Evolutionary conservation across 192 early-diverging fungal species (phyloP), one percentile per base, ranked within the genome.

Genomic region (Diversispora epigaea): DNA sequence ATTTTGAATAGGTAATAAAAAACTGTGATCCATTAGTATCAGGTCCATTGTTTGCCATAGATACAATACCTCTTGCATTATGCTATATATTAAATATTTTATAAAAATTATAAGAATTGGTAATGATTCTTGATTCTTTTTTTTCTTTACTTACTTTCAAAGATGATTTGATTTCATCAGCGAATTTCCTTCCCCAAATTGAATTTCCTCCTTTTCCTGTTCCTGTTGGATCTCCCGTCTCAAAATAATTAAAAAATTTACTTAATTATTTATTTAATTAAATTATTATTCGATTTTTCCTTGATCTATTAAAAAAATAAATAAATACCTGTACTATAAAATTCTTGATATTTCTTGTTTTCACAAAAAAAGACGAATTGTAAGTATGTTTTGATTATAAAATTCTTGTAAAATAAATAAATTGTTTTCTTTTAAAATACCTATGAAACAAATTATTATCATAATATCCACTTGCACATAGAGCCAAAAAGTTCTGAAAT

Each of bases 391-490:
- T n/a, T n/a, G n/a, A n/a, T n/a, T n/a, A n/a, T n/a, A n/a, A n/a
- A n/a, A n/a, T n/a, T n/a, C n/a, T n/a, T n/a, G n/a, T n/a, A n/a
- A n/a, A n/a, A n/a, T n/a, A n/a, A n/a, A n/a, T n/a, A n/a, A n/a
- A n/a, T n/a, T 11, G 3, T 4, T 52, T 17, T 15, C 8, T 17
- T 10, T 25, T 22, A 6, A 61, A 56, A 4, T 84, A 84, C 71
- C 90, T 83, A 76, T 97, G 95, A 72, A 98, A 90, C 41, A 93
- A 79, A 61, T 87, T 90, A 67, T 88, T 86, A 81, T 97, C 92
- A 80, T 98, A 98, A 80, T 97, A 98, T 54, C 92, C 92, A 76
- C 86, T 90, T 45, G 95, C 96, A 65, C 96, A 97, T n/a, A 98
- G 78, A 2, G 96, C 96, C 52, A 98, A 80, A 85, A 98, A 98